Evolutionary conservation across 1,284 basidiomycete species (phyloP).

Genomic region (Xerocomus amazonicus): DNA sequence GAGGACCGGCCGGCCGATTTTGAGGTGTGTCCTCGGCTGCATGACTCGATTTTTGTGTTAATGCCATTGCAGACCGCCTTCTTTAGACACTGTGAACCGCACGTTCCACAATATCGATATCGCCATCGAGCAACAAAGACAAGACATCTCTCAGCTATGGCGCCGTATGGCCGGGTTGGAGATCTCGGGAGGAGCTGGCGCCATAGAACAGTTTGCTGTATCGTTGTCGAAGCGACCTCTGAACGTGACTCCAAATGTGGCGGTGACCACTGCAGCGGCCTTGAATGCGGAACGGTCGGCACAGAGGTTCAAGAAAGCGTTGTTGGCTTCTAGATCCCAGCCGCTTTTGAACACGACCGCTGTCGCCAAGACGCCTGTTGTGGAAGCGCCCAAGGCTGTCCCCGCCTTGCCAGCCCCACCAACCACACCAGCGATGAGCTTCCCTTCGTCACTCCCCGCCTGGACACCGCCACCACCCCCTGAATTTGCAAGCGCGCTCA

Average conservation of each 20-base stretch:
- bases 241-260: constrained; percentile 59
- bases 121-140: constrained; percentile 59
- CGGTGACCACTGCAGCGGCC: constrained; percentile 69
- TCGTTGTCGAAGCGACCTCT: constrained; percentile 37
- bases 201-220: constrained; percentile 41
- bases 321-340: constrained; percentile 57
- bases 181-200: constrained; percentile 28
- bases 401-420: constrained; percentile 18
- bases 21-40: constrained; percentile 48
- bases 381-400: neutral
- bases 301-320: constrained; percentile 61
- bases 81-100: constrained; percentile 79
- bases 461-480: constrained; percentile 20
- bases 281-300: constrained; percentile 75
- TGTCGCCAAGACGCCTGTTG: constrained; percentile 14
- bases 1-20: constrained; percentile 57
- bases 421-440: constrained; percentile 19
- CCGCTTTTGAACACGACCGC: constrained; percentile 64
- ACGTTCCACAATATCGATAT: constrained; percentile 81
- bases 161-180: constrained; percentile 55
- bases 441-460: constrained; percentile 18
- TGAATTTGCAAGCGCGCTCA: constrained; percentile 18
- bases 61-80: constrained; percentile 58
- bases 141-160: constrained; percentile 55
- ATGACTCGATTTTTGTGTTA: neutral